phyloP scores from a whole-genome alignment of 2,329 filamentous ascomycete species.

The Aspergillus brunneoviolaceus region DNA sequence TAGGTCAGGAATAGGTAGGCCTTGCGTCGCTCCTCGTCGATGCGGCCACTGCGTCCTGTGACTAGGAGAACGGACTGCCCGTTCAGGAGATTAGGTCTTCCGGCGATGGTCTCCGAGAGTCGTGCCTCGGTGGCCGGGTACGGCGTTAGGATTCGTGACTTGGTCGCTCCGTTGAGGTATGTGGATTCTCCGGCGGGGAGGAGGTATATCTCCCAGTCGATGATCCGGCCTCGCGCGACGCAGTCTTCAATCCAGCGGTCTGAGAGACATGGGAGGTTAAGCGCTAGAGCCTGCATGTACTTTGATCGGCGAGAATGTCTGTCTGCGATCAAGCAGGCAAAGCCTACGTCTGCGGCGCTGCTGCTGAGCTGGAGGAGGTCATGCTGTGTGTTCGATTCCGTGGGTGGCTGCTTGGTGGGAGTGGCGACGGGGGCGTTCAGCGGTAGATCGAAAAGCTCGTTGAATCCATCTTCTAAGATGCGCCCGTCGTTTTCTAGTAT shows the following conservation, averaged over 20 bases:
- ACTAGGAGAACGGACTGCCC: conserved; percentile 71
- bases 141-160: conserved; percentile 66
- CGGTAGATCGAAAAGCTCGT: conserved; percentile 68
- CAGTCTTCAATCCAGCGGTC: conserved; percentile 78
- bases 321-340: conserved; percentile 83
- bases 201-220: conserved; percentile 79
- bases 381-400: conserved; percentile 16
- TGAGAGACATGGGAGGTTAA: conserved; percentile 83
- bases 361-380: conserved; percentile 54
- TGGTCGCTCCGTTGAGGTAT: conserved; percentile 72
- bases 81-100: conserved; percentile 63
- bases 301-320: conserved; percentile 83
- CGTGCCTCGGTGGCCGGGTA: conserved; percentile 60
- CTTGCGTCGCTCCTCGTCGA: conserved; percentile 65
- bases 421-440: conserved; percentile 30
- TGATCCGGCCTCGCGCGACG: conserved; percentile 57
- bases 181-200: conserved; percentile 80
- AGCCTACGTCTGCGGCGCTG: conserved; percentile 60
- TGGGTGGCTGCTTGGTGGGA: conserved; percentile 26
- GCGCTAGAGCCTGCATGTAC: conserved; percentile 89
- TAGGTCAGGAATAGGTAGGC: conserved; percentile 79
- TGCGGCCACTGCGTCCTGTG: conserved; percentile 58
- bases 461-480: conserved; percentile 73
- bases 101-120: conserved; percentile 58
- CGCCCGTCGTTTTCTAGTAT: conserved; percentile 71